Evolutionary conservation across 202 grass and related monocot species (phyloP).

Genomic region (Setaria italica): DNA sequence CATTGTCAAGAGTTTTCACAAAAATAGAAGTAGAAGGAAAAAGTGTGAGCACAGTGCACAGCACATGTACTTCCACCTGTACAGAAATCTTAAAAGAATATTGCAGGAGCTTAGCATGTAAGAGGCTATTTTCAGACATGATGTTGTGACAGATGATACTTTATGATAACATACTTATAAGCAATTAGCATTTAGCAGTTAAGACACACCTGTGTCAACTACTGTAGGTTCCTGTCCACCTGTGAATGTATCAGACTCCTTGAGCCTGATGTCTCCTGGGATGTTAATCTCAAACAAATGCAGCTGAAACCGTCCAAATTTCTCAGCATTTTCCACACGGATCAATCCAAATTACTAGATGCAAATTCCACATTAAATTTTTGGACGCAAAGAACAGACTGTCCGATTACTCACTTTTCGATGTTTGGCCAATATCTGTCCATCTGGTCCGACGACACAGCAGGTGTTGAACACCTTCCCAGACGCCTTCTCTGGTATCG

Average conservation of each 20-base stretch:
- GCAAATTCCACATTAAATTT: slow-evolving; percentile 1
- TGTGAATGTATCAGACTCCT: slow-evolving; percentile 60
- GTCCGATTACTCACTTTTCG: slow-evolving; percentile 49
- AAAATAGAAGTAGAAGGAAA: background rate
- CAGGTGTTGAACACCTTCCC: slow-evolving; percentile 68
- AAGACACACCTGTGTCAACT: slow-evolving; percentile 58
- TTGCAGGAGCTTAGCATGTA: background rate
- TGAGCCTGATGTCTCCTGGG: slow-evolving; percentile 57
- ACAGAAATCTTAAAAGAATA: background rate
- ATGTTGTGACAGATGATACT: background rate
- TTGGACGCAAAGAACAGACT: background rate
- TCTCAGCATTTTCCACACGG: background rate
- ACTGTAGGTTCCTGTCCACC: slow-evolving; percentile 59
- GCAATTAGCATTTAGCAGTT: background rate
- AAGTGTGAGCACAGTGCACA: background rate
- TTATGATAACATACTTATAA: background rate
- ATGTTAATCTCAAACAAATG: slow-evolving; percentile 70
- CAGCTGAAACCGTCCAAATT: slow-evolving; percentile 48
- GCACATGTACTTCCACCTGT: background rate
- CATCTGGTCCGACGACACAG: slow-evolving; percentile 61
- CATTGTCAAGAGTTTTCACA: background rate
- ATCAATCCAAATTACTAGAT: background rate
- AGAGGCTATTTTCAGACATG: background rate
- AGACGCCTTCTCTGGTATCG: slow-evolving; percentile 55
- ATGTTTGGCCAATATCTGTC: slow-evolving; percentile 58